Evolutionary conservation across 1,284 basidiomycete genomes (phyloP).

Genomic region (Ceratobasidium papillatum): DNA sequence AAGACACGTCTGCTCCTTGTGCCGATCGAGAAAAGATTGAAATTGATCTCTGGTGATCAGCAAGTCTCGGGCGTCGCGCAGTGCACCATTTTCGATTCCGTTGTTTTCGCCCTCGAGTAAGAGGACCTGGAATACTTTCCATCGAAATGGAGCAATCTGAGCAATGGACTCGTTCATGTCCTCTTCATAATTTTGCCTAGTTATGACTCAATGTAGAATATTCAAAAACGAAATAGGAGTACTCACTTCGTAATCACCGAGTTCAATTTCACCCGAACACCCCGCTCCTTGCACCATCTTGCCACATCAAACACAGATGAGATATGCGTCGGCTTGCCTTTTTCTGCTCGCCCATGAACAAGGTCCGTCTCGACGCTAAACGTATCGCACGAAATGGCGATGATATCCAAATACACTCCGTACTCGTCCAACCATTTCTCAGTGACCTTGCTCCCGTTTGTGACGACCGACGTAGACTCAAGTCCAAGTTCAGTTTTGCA

Average conservation of each 20-base stretch:
- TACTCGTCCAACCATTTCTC: conserved; percentile 56
- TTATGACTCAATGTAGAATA: background rate
- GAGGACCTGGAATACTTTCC: conserved; percentile 56
- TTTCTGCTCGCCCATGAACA: conserved; percentile 52
- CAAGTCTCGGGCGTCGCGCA: conserved; percentile 54
- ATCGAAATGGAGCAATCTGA: conserved; percentile 49
- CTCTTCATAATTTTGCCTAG: conserved; percentile 54
- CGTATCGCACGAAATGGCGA: conserved; percentile 57
- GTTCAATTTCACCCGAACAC: conserved; percentile 57
- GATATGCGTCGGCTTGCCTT: conserved; percentile 51
- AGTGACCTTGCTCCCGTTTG: conserved; percentile 57
- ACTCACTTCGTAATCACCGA: conserved; percentile 52
- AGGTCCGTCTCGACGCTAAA: conserved; percentile 56
- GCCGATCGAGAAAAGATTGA: conserved; percentile 52
- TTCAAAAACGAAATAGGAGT: background rate
- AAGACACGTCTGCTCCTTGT: conserved; percentile 48
- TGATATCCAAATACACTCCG: conserved; percentile 56
- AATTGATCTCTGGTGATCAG: conserved; percentile 54
- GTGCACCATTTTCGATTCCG: conserved; percentile 47
- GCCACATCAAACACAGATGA: conserved; percentile 53
- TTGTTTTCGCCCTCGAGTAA: conserved; percentile 53
- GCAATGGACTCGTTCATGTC: conserved; percentile 52
- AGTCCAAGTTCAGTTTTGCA: conserved; percentile 56
- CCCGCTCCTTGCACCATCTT: conserved; percentile 52
- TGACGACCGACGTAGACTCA: conserved; percentile 56